Evolutionary conservation across 768 basidiomycete genomes (phyloP).

Genomic region (Leccinellum albellum): DNA sequence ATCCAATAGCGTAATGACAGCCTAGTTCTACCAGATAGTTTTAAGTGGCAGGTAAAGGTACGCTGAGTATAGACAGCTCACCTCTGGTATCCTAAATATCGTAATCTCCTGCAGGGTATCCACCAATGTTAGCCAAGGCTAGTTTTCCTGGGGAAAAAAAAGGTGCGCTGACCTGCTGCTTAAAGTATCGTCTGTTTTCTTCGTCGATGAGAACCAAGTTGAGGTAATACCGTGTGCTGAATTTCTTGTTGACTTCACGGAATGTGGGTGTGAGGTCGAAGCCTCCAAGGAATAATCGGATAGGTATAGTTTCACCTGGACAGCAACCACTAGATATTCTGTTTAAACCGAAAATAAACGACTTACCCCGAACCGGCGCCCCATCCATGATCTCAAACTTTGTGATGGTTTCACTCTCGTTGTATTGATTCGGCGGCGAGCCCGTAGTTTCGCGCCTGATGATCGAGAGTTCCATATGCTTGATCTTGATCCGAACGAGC

Average conservation of each 20-base stretch:
- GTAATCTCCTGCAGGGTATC: conserved; percentile 65
- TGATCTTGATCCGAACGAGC: conserved; percentile 98
- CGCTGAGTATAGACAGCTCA: conserved; percentile 28
- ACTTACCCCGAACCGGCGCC: conserved; percentile 84
- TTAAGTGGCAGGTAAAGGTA: neutral
- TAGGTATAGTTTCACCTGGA: conserved; percentile 95
- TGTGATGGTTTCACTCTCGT: conserved; percentile 97
- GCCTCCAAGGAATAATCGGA: conserved; percentile 94
- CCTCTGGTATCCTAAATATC: conserved; percentile 86
- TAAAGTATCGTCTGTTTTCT: conserved; percentile 96
- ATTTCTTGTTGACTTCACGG: conserved; percentile 99
- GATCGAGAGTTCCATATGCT: conserved; percentile 98
- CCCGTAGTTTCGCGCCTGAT: conserved; percentile 97
- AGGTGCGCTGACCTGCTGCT: conserved; percentile 69
- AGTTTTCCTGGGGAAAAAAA: neutral
- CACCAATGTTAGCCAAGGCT: neutral
- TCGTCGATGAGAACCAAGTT: conserved; percentile 97
- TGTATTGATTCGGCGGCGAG: conserved; percentile 97
- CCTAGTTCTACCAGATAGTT: conserved; percentile 34
- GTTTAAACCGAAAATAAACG: neutral
- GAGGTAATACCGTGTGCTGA: conserved; percentile 94
- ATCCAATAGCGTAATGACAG: conserved; percentile 1
- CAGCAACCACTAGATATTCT: neutral
- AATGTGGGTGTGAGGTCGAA: conserved; percentile 99
- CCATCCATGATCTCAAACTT: conserved; percentile 82